Evolutionary conservation across 768 basidiomycete genomes (phyloP), one percentile per base, ranked within the genome.

Genomic region (Coprinopsis cinerea): DNA sequence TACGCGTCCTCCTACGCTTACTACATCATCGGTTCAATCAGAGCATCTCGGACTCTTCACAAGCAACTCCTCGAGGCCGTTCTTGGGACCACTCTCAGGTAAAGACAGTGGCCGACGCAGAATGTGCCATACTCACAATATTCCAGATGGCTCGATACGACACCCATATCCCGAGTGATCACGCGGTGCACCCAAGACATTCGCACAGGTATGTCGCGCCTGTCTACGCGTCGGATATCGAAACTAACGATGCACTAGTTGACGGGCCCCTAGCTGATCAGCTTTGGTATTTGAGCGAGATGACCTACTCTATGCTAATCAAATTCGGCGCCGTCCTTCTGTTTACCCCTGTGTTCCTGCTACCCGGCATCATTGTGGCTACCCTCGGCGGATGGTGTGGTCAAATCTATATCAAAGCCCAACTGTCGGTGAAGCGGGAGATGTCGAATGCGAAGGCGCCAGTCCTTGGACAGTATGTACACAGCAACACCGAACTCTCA

Each of bases 121-220:
- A 24, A 30, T 47, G 18, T 18, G 20, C n/a, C n/a, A n/a, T n/a
- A n/a, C 36, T 23, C 15, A 43, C 6, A 2, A 20, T 44, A 10
- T 17, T 18, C 13, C 18, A 75, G 81, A 64, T 81, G 65, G 65
- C 67, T 74, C 17, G 68, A 69, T 54, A 63, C 61, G 4, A 74
- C 73, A 1, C 70, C 71, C 6, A 64, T 63, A 0, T 67, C 69
- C 18, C 76, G 83, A 4, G 75, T 86, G 32, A 78, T 83, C 42
- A 67, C 80, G 17, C 72, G 83, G 48, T 79, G 77, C 58, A 84
- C 83, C 1, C 77, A 81, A 42, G 83, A 85, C 59, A 80, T 83
- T 18, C 66, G 78, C 49, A 60, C 67, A 41, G 62, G 71, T 67
- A 17, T 25, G 52, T n/a, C n/a, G n/a, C n/a, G n/a, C n/a, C n/a